Conservation (phyloP, 306 rosid species). For the Quercus glauca region DNA sequence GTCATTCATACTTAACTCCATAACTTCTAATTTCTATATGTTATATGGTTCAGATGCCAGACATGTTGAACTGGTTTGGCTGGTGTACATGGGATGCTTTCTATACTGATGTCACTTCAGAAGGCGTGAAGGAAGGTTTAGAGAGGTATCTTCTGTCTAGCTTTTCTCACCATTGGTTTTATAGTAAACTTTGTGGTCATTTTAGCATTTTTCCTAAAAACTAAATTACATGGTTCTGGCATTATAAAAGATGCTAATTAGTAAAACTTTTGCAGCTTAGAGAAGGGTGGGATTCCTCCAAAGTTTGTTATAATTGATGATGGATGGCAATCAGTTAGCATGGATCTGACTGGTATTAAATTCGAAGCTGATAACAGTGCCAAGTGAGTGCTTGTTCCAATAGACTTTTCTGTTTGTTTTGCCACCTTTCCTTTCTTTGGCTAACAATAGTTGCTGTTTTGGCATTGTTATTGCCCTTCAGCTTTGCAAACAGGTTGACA, state of each 20-base stretch:
- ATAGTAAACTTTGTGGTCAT: neutral
- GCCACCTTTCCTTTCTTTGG: neutral
- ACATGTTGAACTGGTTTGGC: conserved; percentile 91
- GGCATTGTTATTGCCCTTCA: conserved; percentile 20
- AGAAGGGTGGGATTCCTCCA: conserved; percentile 73
- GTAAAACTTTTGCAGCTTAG: conserved; percentile 45
- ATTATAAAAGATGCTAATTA: neutral
- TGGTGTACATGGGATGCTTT: conserved; percentile 99
- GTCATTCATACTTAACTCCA: neutral
- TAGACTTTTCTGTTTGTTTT: neutral
- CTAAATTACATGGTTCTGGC: conserved; percentile 2
- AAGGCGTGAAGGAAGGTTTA: conserved; percentile 78
- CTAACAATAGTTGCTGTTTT: neutral
- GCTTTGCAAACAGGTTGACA: conserved; percentile 81
- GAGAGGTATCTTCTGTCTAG: conserved; percentile 41
- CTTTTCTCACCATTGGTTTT: neutral
- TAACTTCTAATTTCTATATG: neutral
- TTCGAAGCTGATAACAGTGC: conserved; percentile 55
- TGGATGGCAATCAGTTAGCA: conserved; percentile 79
- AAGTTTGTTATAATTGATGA: conserved; percentile 85
- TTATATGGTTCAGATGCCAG: conserved; percentile 71
- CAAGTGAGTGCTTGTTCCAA: conserved; percentile 43
- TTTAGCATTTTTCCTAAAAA: neutral
- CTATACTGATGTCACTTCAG: conserved; percentile 74
- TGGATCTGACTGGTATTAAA: conserved; percentile 49